Conservation (phyloP, 2,329 filamentous ascomycete species). For the Grosmannia serpens region DNA sequence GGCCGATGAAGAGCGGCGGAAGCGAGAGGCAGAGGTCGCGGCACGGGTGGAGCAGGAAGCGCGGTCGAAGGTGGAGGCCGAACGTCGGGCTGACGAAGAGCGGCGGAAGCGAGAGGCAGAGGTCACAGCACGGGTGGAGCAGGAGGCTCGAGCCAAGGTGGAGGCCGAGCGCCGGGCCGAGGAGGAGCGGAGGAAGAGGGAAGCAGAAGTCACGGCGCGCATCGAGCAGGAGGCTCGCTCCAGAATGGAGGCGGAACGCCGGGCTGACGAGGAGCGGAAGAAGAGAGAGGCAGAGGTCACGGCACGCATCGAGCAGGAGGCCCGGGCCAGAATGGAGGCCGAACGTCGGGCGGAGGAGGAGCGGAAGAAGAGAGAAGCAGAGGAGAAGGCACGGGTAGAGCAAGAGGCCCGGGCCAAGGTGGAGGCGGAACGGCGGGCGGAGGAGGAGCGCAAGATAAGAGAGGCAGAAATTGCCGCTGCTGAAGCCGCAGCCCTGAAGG, state of each 20-base stretch:
- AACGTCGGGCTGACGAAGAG: slow-evolving; percentile 28
- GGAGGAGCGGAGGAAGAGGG: slow-evolving; percentile 20
- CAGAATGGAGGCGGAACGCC: slow-evolving; percentile 27
- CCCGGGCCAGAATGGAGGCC: slow-evolving; percentile 17
- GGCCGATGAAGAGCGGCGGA: slow-evolving; percentile 24
- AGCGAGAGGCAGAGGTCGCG: slow-evolving; percentile 21
- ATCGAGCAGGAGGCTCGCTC: slow-evolving; percentile 23
- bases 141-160: slow-evolving; percentile 10
- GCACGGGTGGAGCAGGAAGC: slow-evolving; percentile 22
- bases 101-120: slow-evolving; percentile 27
- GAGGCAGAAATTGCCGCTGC: slow-evolving; percentile 38
- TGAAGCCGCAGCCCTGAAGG: slow-evolving; percentile 13
- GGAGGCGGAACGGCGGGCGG: slow-evolving; percentile 27
- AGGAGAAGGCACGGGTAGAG: slow-evolving; percentile 23
- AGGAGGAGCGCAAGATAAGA: slow-evolving; percentile 28
- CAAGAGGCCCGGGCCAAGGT: slow-evolving; percentile 24
- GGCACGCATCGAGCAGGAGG: neutral
- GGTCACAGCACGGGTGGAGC: neutral
- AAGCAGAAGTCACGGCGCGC: slow-evolving; percentile 22
- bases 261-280: slow-evolving; percentile 26
- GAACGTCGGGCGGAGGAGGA: slow-evolving; percentile 24
- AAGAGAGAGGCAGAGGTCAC: slow-evolving; percentile 26
- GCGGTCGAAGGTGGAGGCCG: slow-evolving; percentile 26
- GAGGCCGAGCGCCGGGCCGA: slow-evolving; percentile 23
- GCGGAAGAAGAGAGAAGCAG: slow-evolving; percentile 19